These are phyloP conservation scores for Collybia sordida DNA, from an alignment of 768 basidiomycete genomes.

Conservation along the genomic window DNA sequence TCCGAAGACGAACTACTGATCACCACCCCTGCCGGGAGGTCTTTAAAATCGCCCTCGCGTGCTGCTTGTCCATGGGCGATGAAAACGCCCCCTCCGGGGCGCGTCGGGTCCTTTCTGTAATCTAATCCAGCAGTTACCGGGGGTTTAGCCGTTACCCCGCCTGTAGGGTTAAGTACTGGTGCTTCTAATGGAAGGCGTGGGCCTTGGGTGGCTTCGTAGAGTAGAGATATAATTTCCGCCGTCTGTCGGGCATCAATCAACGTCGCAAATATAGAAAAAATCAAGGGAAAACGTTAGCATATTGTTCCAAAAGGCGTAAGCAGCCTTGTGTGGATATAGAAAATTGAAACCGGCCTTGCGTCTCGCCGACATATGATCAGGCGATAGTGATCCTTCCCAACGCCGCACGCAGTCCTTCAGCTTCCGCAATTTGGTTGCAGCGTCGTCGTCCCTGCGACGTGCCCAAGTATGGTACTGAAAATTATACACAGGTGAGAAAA, in stretches of 20 bases:
- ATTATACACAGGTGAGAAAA: conserved; percentile 6
- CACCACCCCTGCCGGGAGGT: conserved; percentile 56
- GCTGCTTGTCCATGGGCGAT: conserved; percentile 55
- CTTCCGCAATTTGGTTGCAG: conserved; percentile 72
- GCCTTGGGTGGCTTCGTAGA: conserved; percentile 95
- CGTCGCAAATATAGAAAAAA: conserved; percentile 4
- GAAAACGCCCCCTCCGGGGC: conserved; percentile 88
- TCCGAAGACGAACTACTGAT: conserved; percentile 47
- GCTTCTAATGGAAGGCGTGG: conserved; percentile 49
- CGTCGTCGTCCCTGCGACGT: conserved; percentile 72
- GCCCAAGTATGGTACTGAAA: conserved; percentile 92
- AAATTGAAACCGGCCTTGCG: conserved; percentile 64
- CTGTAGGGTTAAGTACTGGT: conserved; percentile 75
- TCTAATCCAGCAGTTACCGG: conserved; percentile 46
- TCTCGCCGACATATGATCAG: conserved; percentile 93
- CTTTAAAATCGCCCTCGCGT: conserved; percentile 45
- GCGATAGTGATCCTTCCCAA: conserved; percentile 86
- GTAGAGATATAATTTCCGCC: conserved; percentile 86
- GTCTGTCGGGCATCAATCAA: conserved; percentile 49
- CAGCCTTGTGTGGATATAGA: conserved; percentile 8
- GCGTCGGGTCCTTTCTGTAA: conserved; percentile 76
- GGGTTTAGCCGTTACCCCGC: conserved; percentile 61
- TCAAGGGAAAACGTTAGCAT: conserved; percentile 7
- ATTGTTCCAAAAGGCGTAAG: conserved; percentile 3
- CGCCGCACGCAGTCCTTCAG: conserved; percentile 81